Percentiles rank a stretch among this genome's conserved stretches.
phyloP scores from a whole-genome alignment of 2,329 filamentous ascomycete genomes.

The Xylaria sp. region DNA sequence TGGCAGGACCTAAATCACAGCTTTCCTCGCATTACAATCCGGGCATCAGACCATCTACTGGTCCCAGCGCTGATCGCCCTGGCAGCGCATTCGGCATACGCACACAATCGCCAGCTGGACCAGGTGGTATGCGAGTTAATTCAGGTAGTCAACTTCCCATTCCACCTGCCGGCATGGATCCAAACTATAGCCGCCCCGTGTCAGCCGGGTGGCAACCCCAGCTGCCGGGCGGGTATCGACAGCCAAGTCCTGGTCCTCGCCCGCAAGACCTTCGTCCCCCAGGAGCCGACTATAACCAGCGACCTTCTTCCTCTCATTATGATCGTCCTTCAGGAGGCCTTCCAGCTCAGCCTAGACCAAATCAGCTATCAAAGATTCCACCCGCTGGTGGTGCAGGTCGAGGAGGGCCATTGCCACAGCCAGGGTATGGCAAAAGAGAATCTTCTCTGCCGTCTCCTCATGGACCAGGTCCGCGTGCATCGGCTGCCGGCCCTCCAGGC shows the following conservation, averaged over 20 bases:
- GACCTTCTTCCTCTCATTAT: conserved; percentile 43
- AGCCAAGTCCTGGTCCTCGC: conserved; percentile 52
- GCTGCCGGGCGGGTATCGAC: conserved; percentile 54
- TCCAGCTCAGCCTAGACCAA: conserved; percentile 50
- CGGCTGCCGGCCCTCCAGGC: conserved; percentile 40
- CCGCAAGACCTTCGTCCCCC: conserved; percentile 44
- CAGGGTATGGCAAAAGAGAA: conserved; percentile 42
- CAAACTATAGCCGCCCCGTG: conserved; percentile 55
- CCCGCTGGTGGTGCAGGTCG: conserved; percentile 48
- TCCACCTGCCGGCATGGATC: conserved; percentile 55
- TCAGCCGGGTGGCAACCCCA: conserved; percentile 61
- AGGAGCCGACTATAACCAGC: conserved; percentile 45
- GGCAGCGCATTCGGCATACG: conserved; percentile 66
- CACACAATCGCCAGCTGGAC: conserved; percentile 52
- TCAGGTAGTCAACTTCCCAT: conserved; percentile 59
- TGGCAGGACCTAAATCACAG: conserved; percentile 47
- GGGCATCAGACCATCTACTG: conserved; percentile 61
- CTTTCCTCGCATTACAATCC: conserved; percentile 58
- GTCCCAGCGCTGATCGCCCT: conserved; percentile 61
- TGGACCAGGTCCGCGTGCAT: conserved; percentile 50
- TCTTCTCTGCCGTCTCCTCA: conserved; percentile 46
- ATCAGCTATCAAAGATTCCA: conserved; percentile 54
- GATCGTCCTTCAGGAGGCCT: conserved; percentile 46
- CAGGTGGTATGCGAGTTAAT: conserved; percentile 56
- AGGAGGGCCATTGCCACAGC: conserved; percentile 44